A percentile compares a stretch with the other conserved stretches of the same genome.
Evolutionary conservation across 2,329 filamentous ascomycete species (phyloP).

Genomic region (Fusarium subtropicale): DNA sequence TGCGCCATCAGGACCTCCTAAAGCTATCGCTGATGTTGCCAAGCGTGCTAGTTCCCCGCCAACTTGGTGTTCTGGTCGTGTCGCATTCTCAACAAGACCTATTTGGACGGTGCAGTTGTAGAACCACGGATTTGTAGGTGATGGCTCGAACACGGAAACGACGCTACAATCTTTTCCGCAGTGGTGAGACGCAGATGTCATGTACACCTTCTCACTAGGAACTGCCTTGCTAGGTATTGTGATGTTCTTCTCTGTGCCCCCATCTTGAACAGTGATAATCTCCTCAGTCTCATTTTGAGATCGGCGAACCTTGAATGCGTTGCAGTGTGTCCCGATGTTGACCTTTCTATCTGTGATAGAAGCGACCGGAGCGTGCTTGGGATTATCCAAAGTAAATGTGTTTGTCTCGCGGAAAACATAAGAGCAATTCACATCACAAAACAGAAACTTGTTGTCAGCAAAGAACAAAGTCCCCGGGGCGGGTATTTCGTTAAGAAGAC

Average conservation of each 20-base stretch:
- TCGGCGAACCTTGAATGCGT: neutral
- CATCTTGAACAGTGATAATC: neutral
- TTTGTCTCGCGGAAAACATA: conserved; percentile 54
- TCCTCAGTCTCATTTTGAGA: conserved; percentile 17
- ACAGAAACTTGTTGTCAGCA: conserved; percentile 47
- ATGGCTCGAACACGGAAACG: conserved; percentile 24
- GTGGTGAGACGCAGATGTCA: conserved; percentile 5
- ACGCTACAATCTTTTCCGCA: conserved; percentile 31
- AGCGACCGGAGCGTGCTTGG: neutral
- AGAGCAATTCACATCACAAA: conserved; percentile 48
- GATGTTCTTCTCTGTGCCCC: neutral
- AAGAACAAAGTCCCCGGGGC: conserved; percentile 46
- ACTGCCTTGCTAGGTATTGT: neutral
- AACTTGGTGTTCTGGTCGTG: conserved; percentile 7
- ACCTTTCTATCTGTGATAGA: conserved; percentile 15
- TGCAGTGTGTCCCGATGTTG: conserved; percentile 7
- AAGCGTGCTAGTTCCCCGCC: conserved; percentile 5
- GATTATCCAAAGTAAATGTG: neutral
- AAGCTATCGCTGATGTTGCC: conserved; percentile 24
- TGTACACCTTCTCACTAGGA: conserved; percentile 1
- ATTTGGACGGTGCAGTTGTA: conserved; percentile 31
- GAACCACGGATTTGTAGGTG: conserved; percentile 21
- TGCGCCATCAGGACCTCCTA: conserved; percentile 16
- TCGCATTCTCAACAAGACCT: conserved; percentile 5
- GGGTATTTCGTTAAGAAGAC: conserved; percentile 34